Evolutionary conservation across 345 rosid species (phyloP).

Genomic region (Toxicodendron radicans): DNA sequence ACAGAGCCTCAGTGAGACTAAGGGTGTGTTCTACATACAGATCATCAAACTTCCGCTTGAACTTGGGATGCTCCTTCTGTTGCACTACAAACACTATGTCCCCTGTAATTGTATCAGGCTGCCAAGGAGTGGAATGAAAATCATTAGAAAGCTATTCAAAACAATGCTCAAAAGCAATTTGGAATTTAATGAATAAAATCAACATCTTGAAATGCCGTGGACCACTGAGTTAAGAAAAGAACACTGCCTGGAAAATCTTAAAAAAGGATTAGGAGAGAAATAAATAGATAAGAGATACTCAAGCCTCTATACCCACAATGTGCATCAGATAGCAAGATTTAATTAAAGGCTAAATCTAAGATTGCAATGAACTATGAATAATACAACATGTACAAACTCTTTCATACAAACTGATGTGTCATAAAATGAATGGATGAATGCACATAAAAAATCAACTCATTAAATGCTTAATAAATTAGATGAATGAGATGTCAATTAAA

Average conservation of each 20-base stretch:
- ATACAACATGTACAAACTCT: no score
- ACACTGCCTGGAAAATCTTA: neutral
- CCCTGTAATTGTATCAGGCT: slow-evolving; percentile 49
- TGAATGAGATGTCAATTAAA: no score
- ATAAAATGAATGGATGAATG: no score
- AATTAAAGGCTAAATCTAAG: no score
- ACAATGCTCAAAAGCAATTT: neutral
- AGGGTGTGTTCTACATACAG: slow-evolving; percentile 42
- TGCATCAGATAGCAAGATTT: neutral
- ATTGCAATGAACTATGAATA: no score
- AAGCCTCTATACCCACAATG: neutral
- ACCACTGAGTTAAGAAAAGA: neutral
- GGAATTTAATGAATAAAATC: neutral
- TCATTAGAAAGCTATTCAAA: neutral
- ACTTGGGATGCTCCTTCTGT: slow-evolving; percentile 55
- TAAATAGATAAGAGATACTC: no score
- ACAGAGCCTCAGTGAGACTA: slow-evolving; percentile 60
- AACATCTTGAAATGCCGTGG: neutral
- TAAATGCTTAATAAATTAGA: no score
- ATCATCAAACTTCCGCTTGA: slow-evolving; percentile 49
- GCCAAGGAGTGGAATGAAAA: slow-evolving; percentile 14
- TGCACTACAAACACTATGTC: slow-evolving; percentile 54
- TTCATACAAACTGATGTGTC: no score
- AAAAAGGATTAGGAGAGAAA: neutral
- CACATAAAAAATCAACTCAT: no score